Evolutionary conservation across 495 filamentous ascomycete species (phyloP).

Genomic region (Trichoderma erinaceum): DNA sequence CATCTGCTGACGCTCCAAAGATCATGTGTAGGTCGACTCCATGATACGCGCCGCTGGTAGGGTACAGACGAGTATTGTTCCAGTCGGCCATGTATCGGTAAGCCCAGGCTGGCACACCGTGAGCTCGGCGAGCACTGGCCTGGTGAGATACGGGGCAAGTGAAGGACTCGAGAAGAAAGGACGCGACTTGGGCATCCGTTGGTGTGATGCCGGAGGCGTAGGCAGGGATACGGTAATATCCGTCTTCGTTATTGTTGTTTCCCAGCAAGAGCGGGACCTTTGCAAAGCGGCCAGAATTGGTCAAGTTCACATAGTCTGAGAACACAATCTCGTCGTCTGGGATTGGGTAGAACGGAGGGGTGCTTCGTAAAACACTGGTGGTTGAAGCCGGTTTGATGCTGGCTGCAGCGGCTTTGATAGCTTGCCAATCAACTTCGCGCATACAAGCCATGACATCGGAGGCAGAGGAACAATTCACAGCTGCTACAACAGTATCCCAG

Average conservation of each 20-base stretch:
- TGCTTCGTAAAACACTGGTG: slow-evolving; percentile 18
- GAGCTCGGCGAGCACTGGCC: slow-evolving; percentile 24
- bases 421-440: slow-evolving; percentile 29
- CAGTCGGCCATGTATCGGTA: slow-evolving; percentile 43
- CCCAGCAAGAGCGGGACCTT: slow-evolving; percentile 35
- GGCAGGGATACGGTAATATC: slow-evolving; percentile 23
- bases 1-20: slow-evolving; percentile 37
- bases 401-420: slow-evolving; percentile 30
- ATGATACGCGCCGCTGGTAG: slow-evolving; percentile 46
- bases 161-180: slow-evolving; percentile 38
- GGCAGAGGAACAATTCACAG: slow-evolving; percentile 31
- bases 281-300: slow-evolving; percentile 38
- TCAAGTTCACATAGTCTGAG: slow-evolving; percentile 31
- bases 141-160: slow-evolving; percentile 33
- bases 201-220: slow-evolving; percentile 24
- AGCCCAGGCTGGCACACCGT: slow-evolving; percentile 34
- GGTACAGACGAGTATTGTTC: slow-evolving; percentile 38
- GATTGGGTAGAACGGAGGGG: slow-evolving; percentile 40
- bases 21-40: slow-evolving; percentile 43
- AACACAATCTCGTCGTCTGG: slow-evolving; percentile 44
- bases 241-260: slow-evolving; percentile 16
- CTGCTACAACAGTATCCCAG: slow-evolving; percentile 36
- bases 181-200: slow-evolving; percentile 19
- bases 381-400: slow-evolving; percentile 20
- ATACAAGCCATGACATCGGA: slow-evolving; percentile 40